These are phyloP conservation scores for Solanum chilense DNA, from an alignment of 257 asterid species.

Conservation along the genomic window DNA sequence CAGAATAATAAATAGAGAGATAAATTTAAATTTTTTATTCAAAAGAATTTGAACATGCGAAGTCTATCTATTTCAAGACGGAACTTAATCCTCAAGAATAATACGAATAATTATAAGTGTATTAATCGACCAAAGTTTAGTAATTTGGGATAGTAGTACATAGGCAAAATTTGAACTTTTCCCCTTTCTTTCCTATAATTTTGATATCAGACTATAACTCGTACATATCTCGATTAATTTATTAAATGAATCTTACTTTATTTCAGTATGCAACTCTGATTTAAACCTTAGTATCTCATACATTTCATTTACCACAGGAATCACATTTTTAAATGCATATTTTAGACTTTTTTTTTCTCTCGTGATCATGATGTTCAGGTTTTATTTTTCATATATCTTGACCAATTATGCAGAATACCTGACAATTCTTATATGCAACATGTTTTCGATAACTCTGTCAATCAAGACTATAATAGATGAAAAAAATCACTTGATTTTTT, in stretches of 20 bases:
- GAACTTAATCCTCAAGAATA: not conserved
- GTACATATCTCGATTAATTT: not conserved
- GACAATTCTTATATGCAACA: not conserved
- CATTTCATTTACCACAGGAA: not conserved
- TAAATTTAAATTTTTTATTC: not conserved
- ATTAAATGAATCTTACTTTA: not conserved
- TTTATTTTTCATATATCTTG: accelerated
- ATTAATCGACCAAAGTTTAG: not conserved
- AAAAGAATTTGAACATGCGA: not conserved
- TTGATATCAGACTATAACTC: too few species aligned
- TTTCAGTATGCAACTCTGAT: accelerated
- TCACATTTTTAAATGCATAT: not conserved
- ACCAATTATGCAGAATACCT: not conserved
- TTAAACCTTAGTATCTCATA: not conserved
- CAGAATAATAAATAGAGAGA: not conserved
- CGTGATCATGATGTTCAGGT: not conserved
- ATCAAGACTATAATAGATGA: not conserved
- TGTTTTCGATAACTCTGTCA: not conserved
- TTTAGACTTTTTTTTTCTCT: not conserved
- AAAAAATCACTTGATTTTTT: not conserved
- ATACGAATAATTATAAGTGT: not conserved
- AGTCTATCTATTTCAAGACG: not conserved
- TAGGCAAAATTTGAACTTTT: not conserved
- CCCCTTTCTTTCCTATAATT: not conserved
- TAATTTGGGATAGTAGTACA: not conserved